Conservation (phyloP, 371 early-diverging fungal species). For the Basidiobolus meristosporus region DNA sequence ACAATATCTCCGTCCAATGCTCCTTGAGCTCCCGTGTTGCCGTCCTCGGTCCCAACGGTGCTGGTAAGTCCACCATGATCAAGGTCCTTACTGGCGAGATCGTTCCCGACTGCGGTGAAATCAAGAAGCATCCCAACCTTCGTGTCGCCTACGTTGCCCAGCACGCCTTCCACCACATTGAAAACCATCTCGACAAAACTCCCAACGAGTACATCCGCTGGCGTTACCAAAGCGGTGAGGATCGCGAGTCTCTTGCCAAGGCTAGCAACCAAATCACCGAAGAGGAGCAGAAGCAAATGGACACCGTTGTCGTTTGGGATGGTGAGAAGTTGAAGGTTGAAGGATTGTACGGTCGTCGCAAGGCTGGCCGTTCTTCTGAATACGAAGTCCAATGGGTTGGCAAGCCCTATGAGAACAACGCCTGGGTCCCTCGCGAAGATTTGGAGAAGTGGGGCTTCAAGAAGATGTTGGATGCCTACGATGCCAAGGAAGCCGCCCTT, state of each 20-base stretch:
- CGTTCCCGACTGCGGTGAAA: constrained; percentile 18
- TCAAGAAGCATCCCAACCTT: constrained; percentile 52
- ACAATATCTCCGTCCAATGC: constrained; percentile 33
- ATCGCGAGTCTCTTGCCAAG: constrained; percentile 41
- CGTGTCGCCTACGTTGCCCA: constrained; percentile 64
- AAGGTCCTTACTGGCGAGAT: constrained; percentile 45
- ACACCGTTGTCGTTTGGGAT: constrained; percentile 32
- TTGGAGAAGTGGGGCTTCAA: constrained; percentile 45
- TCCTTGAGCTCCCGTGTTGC: constrained; percentile 48
- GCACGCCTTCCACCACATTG: constrained; percentile 60
- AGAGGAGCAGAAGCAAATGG: constrained; percentile 40
- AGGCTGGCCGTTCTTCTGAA: constrained; percentile 45
- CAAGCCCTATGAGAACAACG: constrained; percentile 32
- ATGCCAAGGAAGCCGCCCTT: constrained; percentile 41
- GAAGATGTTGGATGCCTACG: constrained; percentile 40
- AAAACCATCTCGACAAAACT: constrained; percentile 39
- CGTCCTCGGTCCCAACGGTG: constrained; percentile 40
- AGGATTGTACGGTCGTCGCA: constrained; percentile 36
- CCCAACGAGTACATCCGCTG: constrained; percentile 50
- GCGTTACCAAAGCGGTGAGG: constrained; percentile 49
- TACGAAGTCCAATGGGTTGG: constrained; percentile 44
- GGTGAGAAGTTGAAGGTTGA: constrained; percentile 41
- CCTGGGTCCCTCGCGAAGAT: constrained; percentile 52
- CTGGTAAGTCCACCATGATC: constrained; percentile 47
- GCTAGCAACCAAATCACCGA: constrained; percentile 30